Conservation (phyloP, 2,329 filamentous ascomycete species). For the Pseudocercospora ulei region DNA sequence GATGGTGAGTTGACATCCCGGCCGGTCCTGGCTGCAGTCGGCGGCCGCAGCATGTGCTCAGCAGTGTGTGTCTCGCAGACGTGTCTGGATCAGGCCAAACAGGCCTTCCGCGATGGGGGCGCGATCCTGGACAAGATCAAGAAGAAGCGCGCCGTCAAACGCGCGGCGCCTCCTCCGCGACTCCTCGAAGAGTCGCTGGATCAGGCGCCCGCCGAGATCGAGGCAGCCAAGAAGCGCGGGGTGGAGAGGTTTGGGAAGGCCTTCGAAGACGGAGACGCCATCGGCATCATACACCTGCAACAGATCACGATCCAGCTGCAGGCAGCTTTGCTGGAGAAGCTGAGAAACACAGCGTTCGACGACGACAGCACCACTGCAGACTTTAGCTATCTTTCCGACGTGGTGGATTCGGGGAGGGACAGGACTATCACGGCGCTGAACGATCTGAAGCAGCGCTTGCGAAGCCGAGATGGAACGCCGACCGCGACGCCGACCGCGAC, state of each 20-base stretch:
- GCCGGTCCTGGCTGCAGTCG: neutral
- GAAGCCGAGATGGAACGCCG: slow-evolving; percentile 11
- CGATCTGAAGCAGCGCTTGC: slow-evolving; percentile 28
- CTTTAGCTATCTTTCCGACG: slow-evolving; percentile 29
- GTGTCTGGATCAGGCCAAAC: slow-evolving; percentile 26
- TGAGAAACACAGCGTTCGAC: slow-evolving; percentile 28
- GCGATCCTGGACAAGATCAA: slow-evolving; percentile 32
- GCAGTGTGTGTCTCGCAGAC: slow-evolving; percentile 15
- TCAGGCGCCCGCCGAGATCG: slow-evolving; percentile 31
- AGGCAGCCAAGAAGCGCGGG: slow-evolving; percentile 30
- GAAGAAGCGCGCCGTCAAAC: slow-evolving; percentile 27
- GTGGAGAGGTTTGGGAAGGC: slow-evolving; percentile 28
- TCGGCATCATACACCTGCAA: slow-evolving; percentile 30
- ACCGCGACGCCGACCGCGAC: slow-evolving; percentile 3
- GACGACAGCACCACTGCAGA: slow-evolving; percentile 27
- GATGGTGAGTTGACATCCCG: slow-evolving; percentile 20
- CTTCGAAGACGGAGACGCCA: slow-evolving; percentile 31
- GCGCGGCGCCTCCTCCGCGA: slow-evolving; percentile 29
- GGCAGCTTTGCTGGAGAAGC: slow-evolving; percentile 28
- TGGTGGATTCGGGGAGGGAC: slow-evolving; percentile 29
- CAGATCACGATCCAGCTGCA: slow-evolving; percentile 31
- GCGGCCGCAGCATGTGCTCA: neutral
- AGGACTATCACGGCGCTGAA: slow-evolving; percentile 29
- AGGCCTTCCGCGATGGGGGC: slow-evolving; percentile 28
- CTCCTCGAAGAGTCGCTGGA: slow-evolving; percentile 30